Conservation (phyloP, 1,284 basidiomycete genomes). For the Rhizoctonia solani region DNA sequence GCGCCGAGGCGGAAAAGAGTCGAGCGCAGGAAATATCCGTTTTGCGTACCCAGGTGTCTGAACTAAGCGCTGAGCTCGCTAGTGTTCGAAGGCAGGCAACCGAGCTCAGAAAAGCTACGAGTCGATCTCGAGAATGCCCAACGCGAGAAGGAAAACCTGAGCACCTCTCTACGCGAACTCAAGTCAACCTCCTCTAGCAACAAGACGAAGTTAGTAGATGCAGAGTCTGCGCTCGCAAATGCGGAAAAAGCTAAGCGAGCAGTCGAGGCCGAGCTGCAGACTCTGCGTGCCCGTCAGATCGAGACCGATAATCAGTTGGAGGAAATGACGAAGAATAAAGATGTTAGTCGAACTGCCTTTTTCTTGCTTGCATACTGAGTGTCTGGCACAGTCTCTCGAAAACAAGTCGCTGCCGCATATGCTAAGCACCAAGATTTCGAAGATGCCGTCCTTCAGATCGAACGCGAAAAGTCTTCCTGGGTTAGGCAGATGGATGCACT, state of each 20-base stretch:
- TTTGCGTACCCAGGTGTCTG: conserved; percentile 68
- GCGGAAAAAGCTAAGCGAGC: conserved; percentile 73
- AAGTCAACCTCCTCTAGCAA: conserved; percentile 58
- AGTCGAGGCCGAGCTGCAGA: conserved; percentile 75
- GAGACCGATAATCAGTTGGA: conserved; percentile 70
- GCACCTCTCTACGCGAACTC: conserved; percentile 66
- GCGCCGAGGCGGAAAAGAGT: conserved; percentile 83
- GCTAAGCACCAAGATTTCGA: conserved; percentile 83
- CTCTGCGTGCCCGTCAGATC: conserved; percentile 70
- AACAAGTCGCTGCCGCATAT: conserved; percentile 72
- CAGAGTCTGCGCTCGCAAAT: conserved; percentile 59
- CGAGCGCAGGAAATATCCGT: conserved; percentile 81
- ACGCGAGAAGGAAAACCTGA: conserved; percentile 61
- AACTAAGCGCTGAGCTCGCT: conserved; percentile 63
- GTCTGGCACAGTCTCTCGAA: conserved; percentile 62
- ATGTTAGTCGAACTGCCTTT: conserved; percentile 55
- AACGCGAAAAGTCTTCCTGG: conserved; percentile 77
- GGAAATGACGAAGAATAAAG: conserved; percentile 66
- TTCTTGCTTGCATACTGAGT: conserved; percentile 6
- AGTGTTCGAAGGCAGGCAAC: conserved; percentile 60
- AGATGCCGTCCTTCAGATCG: conserved; percentile 80
- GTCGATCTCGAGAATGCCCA: conserved; percentile 64
- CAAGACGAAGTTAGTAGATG: conserved; percentile 55
- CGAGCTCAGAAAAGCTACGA: conserved; percentile 68
- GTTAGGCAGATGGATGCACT: conserved; percentile 71